These are phyloP conservation scores for Solanum chmielewskii DNA, from an alignment of 257 asterid genomes.

Conservation along the genomic window DNA sequence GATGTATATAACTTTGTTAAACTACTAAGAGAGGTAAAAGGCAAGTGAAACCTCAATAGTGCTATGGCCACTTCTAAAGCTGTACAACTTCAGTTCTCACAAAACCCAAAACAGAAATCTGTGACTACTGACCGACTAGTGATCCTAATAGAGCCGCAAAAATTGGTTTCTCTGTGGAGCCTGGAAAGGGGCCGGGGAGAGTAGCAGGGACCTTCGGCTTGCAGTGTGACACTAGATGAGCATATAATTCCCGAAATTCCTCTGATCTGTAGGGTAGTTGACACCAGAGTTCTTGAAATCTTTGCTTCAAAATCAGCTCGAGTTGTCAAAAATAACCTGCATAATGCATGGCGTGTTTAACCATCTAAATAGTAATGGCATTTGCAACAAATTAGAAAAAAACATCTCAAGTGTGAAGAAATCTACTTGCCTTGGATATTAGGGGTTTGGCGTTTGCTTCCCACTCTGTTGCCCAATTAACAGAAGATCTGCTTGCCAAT, in stretches of 20 bases:
- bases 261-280: not conserved
- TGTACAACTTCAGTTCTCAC: not conserved
- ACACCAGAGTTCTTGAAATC: not conserved
- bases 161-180: not conserved
- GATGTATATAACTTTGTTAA: not conserved
- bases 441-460: constrained; percentile 73
- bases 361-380: not conserved
- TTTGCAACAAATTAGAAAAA: not conserved
- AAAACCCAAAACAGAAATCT: not conserved
- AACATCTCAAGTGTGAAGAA: not conserved
- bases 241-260: not conserved
- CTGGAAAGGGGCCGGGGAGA: not conserved
- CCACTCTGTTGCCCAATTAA: constrained; percentile 80
- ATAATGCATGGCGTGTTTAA: not conserved
- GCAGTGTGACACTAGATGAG: not conserved
- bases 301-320: constrained; percentile 16
- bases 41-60: not conserved
- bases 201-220: not conserved
- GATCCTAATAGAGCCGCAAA: not conserved
- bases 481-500: constrained; percentile 52
- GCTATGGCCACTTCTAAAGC: not conserved
- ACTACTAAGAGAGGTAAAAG: not conserved
- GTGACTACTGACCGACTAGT: not conserved
- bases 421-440: constrained; percentile 44
- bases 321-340: constrained; percentile 48